Conservation (phyloP, 345 rosid species). For the Aquilaria yunnanensis region DNA sequence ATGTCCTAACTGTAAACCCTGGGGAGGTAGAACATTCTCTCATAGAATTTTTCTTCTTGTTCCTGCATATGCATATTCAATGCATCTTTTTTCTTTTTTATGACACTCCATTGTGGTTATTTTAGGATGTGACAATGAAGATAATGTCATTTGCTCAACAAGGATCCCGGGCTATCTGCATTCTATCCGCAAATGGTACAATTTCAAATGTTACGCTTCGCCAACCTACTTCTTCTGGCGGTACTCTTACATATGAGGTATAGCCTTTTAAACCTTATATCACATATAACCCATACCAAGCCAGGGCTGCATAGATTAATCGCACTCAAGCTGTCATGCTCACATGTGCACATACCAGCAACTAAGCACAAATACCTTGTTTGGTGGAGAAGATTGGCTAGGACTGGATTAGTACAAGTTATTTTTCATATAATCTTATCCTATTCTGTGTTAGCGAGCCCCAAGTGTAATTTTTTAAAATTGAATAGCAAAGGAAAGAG, state of each 20-base stretch:
- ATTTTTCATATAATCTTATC: too few species aligned
- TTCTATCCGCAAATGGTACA: conserved; percentile 84
- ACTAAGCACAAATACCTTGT: too few species aligned
- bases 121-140: conserved; percentile 91
- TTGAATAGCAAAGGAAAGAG: too few species aligned
- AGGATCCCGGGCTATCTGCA: conserved; percentile 75
- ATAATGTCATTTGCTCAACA: conserved; percentile 86
- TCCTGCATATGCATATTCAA: background rate
- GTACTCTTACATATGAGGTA: conserved; percentile 95
- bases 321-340: too few species aligned
- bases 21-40: conserved; percentile 58
- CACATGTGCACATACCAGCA: too few species aligned
- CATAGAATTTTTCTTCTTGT: background rate
- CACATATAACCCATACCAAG: too few species aligned
- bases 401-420: too few species aligned
- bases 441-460: too few species aligned
- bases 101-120: conserved; percentile 11
- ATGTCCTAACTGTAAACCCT: conserved; percentile 71
- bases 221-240: conserved; percentile 76
- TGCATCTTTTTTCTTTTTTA: background rate
- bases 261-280: background rate
- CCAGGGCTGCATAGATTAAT: too few species aligned
- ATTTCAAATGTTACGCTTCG: conserved; percentile 88
- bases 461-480: too few species aligned
- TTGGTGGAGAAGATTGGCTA: too few species aligned